A percentile compares a stretch with the other conserved stretches of the same genome.
Conservation (phyloP, 176 grass and related monocot genomes). For the Canna indica region DNA sequence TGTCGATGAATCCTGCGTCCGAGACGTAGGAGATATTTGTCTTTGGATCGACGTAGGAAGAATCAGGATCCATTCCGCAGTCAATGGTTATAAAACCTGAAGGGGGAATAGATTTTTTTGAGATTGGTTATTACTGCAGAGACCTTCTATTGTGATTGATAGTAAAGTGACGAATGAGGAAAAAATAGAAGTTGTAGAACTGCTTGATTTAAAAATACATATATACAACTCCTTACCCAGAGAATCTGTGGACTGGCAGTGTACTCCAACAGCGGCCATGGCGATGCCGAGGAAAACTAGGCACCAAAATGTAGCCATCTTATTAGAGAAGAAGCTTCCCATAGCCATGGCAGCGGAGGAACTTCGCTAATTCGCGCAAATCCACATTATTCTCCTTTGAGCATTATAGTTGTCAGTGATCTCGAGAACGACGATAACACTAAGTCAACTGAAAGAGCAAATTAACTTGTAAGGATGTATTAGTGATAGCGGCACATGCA, state of each 20-base stretch:
- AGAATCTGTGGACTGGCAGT: neutral
- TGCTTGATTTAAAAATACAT: no score
- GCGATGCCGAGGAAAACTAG: neutral
- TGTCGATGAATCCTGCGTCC: slow-evolving; percentile 19
- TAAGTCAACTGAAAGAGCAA: no score
- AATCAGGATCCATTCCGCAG: neutral
- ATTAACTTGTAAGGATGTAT: no score
- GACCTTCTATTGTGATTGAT: neutral
- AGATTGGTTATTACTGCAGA: neutral
- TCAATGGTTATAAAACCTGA: slow-evolving; percentile 23
- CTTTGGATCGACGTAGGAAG: slow-evolving; percentile 8
- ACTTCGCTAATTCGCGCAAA: no score
- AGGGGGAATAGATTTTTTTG: neutral
- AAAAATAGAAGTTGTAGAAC: no score
- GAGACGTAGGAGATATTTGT: slow-evolving; percentile 21
- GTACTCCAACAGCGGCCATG: neutral
- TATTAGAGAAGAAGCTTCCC: neutral
- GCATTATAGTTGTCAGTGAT: no score
- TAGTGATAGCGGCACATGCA: no score
- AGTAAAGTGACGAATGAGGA: neutral
- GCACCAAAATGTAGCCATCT: neutral
- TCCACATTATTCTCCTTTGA: no score
- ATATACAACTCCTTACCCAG: no score
- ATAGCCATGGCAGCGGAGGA: no score
- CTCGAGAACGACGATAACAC: no score